phyloP scores from a whole-genome alignment of 2,329 filamentous ascomycete genomes.

The Trichoderma sp. region DNA sequence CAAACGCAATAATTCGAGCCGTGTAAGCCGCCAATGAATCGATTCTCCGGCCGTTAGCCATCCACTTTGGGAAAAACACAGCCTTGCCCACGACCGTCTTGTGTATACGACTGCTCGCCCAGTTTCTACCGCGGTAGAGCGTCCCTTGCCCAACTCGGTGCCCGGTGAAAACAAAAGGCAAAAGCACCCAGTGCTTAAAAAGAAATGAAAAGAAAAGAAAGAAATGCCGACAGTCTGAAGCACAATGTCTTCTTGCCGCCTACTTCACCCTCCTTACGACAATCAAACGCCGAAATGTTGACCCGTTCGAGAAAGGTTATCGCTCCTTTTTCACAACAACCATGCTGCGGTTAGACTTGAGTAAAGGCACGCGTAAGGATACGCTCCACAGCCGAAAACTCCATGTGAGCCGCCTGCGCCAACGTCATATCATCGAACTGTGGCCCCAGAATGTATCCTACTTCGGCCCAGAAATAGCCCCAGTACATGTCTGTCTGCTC shows the following conservation, averaged over 20 bases:
- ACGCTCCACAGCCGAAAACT: conserved; percentile 50
- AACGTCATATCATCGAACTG: conserved; percentile 51
- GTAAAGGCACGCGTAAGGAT: conserved; percentile 45
- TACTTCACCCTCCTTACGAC: not conserved
- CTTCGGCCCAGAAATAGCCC: conserved; percentile 52
- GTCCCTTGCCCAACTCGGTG: not conserved
- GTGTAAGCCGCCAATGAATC: not conserved
- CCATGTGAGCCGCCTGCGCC: conserved; percentile 42
- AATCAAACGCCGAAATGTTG: not conserved
- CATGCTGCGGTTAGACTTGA: not conserved
- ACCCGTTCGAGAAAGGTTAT: not conserved
- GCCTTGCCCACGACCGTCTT: not conserved
- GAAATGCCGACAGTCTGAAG: not conserved
- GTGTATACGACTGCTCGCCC: not conserved
- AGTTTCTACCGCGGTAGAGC: not conserved
- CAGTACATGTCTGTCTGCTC: conserved; percentile 45
- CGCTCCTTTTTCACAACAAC: not conserved
- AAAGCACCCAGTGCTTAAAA: not conserved
- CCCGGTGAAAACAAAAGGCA: not conserved
- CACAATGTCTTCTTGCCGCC: not conserved
- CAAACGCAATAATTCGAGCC: not conserved
- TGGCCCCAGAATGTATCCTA: conserved; percentile 41
- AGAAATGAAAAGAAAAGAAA: not conserved
- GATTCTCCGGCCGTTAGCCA: not conserved
- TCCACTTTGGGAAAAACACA: not conserved